Evolutionary conservation across 768 basidiomycete genomes (phyloP).

Genomic region (Neoboletus subvelutipes): DNA sequence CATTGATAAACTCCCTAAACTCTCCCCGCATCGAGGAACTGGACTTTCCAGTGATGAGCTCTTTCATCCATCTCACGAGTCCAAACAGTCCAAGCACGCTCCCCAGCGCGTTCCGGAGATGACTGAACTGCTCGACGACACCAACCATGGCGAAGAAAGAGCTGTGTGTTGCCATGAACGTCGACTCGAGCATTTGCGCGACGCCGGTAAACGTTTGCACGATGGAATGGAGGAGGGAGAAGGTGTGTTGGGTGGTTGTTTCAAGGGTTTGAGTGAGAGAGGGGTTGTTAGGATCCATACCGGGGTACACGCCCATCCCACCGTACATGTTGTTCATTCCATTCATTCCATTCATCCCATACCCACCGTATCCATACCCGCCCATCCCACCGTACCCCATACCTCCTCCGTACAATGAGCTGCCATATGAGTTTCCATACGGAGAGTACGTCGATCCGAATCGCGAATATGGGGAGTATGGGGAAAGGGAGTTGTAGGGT

Average conservation of each 20-base stretch:
- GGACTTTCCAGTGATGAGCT: slow-evolving; percentile 50
- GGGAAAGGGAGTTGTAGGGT: slow-evolving; percentile 45
- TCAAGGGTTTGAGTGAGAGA: slow-evolving; percentile 87
- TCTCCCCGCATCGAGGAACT: slow-evolving; percentile 54
- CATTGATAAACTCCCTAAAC: slow-evolving; percentile 75
- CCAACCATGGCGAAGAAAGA: slow-evolving; percentile 96
- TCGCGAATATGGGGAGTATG: slow-evolving; percentile 46
- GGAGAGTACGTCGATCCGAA: slow-evolving; percentile 37
- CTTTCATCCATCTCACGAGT: slow-evolving; percentile 81
- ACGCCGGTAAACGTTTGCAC: slow-evolving; percentile 95
- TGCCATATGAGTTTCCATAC: slow-evolving; percentile 28
- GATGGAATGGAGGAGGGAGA: slow-evolving; percentile 89
- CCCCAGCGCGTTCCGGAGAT: slow-evolving; percentile 87
- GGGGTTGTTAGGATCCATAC: slow-evolving; percentile 51
- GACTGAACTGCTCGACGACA: slow-evolving; percentile 92
- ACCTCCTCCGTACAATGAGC: slow-evolving; percentile 33
- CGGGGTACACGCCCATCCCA: slow-evolving; percentile 37
- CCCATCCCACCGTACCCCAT: slow-evolving; percentile 44
- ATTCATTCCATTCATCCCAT: slow-evolving; percentile 50
- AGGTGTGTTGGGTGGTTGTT: slow-evolving; percentile 87
- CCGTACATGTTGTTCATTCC: slow-evolving; percentile 50
- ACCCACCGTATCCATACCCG: slow-evolving; percentile 42
- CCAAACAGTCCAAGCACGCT: slow-evolving; percentile 93
- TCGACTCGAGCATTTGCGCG: slow-evolving; percentile 95
- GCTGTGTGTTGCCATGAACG: slow-evolving; percentile 96